phyloP scores from a whole-genome alignment of 352 stramenopile species.

The Pythium brassicae region DNA sequence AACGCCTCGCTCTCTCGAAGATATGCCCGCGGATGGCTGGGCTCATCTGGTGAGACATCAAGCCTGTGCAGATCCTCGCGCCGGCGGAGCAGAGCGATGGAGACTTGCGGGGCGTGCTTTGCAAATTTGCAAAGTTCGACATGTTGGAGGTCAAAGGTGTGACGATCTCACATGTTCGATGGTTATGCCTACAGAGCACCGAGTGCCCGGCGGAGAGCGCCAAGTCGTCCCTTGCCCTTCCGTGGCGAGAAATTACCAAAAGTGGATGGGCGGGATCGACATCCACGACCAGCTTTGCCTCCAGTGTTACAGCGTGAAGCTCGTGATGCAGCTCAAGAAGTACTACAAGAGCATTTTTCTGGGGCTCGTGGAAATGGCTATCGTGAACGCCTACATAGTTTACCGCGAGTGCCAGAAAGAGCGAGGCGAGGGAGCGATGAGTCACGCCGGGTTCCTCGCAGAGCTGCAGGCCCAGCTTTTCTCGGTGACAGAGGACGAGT shows the following conservation, averaged over 20 bases:
- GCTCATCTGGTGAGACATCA: neutral
- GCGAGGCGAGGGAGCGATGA: neutral
- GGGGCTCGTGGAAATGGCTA: neutral
- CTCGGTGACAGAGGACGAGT: neutral
- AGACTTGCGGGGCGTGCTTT: neutral
- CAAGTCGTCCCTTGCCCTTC: neutral
- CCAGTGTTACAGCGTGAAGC: neutral
- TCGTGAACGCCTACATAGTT: neutral
- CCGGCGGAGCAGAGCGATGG: neutral
- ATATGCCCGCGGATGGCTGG: neutral
- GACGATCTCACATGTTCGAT: neutral
- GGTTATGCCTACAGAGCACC: neutral
- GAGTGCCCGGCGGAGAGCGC: neutral
- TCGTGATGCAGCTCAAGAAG: neutral
- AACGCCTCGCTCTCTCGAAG: neutral
- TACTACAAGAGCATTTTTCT: neutral
- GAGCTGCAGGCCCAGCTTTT: neutral
- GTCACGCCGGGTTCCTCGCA: neutral
- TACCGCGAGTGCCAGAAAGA: neutral
- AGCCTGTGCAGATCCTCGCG: neutral
- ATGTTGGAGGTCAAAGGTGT: too few species aligned
- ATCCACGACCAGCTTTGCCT: neutral
- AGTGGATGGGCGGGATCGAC: neutral
- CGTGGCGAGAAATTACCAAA: neutral
- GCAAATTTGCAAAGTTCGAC: too few species aligned